These are phyloP conservation scores for Sugiyamaella xylanicola DNA, from an alignment of 1,139 yeast species.

Conservation along the genomic window DNA sequence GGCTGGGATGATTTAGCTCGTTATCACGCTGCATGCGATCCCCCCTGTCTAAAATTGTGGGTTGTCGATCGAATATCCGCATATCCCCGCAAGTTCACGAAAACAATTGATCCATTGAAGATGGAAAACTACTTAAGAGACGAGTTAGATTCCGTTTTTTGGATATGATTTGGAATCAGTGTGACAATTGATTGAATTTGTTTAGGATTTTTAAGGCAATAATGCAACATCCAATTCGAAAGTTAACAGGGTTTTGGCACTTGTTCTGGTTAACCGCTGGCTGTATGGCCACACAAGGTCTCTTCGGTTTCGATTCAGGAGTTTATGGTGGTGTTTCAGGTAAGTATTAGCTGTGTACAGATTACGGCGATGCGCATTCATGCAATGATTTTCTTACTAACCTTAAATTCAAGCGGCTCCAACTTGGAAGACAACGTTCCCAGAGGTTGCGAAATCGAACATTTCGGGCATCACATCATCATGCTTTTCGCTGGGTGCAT, in stretches of 20 bases:
- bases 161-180: neutral
- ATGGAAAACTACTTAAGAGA: conserved; percentile 16
- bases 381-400: neutral
- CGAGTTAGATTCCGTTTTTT: neutral
- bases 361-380: neutral
- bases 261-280: conserved; percentile 22
- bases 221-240: conserved; percentile 21
- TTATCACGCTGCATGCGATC: conserved; percentile 1
- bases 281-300: conserved; percentile 22
- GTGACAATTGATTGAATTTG: neutral
- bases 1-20: too few species aligned
- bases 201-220: neutral
- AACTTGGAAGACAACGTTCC: conserved; percentile 20
- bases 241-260: conserved; percentile 20
- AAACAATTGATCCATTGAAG: conserved; percentile 1
- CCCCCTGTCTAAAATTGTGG: neutral
- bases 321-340: conserved; percentile 22
- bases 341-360: neutral
- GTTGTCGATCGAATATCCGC: conserved; percentile 9
- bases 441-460: conserved; percentile 19
- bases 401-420: conserved; percentile 12
- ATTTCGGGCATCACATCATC: conserved; percentile 25
- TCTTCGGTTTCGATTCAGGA: conserved; percentile 19
- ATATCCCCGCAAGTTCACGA: conserved; percentile 17
- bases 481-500: conserved; percentile 26